Conservation (phyloP, 2,329 filamentous ascomycete genomes). For the Cercospora sojina region DNA sequence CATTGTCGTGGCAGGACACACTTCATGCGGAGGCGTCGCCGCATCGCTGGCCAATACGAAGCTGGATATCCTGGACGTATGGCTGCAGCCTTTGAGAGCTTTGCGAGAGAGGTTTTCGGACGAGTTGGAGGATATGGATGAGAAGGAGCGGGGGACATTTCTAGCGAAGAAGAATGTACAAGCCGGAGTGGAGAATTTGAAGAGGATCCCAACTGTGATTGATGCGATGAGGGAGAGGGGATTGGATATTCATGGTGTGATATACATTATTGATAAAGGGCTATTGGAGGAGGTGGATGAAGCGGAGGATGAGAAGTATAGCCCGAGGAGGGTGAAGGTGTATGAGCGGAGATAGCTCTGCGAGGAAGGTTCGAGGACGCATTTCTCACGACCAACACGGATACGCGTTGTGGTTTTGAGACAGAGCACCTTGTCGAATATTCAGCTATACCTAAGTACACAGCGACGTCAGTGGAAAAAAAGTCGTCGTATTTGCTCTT, state of each 20-base stretch:
- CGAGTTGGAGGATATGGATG: slow-evolving; percentile 49
- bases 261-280: slow-evolving; percentile 67
- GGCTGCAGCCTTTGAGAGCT: slow-evolving; percentile 58
- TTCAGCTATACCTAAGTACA: not conserved
- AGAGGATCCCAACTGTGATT: slow-evolving; percentile 66
- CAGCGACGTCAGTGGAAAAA: not conserved
- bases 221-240: slow-evolving; percentile 70
- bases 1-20: slow-evolving; percentile 63
- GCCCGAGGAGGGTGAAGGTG: slow-evolving; percentile 23
- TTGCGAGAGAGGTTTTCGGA: slow-evolving; percentile 55
- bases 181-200: slow-evolving; percentile 64
- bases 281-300: slow-evolving; percentile 51
- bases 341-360: slow-evolving; percentile 29
- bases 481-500: not conserved
- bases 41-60: slow-evolving; percentile 57
- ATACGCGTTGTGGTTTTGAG: not conserved
- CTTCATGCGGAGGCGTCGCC: slow-evolving; percentile 58
- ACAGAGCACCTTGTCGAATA: not conserved
- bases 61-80: slow-evolving; percentile 60
- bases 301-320: slow-evolving; percentile 34
- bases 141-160: slow-evolving; percentile 55
- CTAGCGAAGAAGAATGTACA: slow-evolving; percentile 77
- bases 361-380: not conserved
- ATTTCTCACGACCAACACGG: not conserved
- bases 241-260: slow-evolving; percentile 71